phyloP scores from a whole-genome alignment of 441 rosid genomes.

The Lepidium campestre region DNA sequence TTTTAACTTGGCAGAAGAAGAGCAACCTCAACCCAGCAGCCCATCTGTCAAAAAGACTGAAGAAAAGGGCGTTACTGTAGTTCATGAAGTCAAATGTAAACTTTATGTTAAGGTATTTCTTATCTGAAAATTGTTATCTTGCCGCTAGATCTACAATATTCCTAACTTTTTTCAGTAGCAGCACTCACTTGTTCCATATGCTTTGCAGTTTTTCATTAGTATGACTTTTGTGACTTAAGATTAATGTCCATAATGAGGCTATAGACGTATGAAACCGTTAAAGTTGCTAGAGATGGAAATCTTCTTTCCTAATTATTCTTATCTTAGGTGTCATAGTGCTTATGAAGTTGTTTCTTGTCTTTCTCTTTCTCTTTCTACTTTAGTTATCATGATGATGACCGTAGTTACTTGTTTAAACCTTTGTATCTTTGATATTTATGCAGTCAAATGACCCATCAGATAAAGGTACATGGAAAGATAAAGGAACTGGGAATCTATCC shows the following conservation, averaged over 20 bases:
- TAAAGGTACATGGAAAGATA: slow-evolving; percentile 90
- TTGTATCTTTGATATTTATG: background rate
- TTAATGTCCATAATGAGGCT: background rate
- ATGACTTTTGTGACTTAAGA: background rate
- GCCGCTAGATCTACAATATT: background rate
- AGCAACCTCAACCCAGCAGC: slow-evolving; percentile 76
- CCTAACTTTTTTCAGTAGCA: background rate
- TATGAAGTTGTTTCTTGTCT: background rate
- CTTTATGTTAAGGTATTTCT: slow-evolving; percentile 80
- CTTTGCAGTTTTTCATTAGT: background rate
- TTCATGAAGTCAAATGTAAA: slow-evolving; percentile 97
- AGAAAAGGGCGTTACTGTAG: slow-evolving; percentile 70
- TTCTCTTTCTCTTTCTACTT: background rate
- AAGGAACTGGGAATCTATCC: slow-evolving; percentile 83
- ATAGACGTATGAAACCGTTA: background rate
- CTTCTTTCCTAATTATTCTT: background rate
- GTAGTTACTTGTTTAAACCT: background rate
- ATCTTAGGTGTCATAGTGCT: background rate
- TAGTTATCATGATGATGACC: background rate
- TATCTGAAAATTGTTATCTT: background rate
- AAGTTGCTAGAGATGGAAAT: background rate
- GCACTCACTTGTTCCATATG: background rate
- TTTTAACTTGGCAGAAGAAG: slow-evolving; percentile 43
- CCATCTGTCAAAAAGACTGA: slow-evolving; percentile 87
- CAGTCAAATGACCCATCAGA: slow-evolving; percentile 54